Conservation (phyloP, 1,284 basidiomycete genomes). For the Mycosarcoma maydis region DNA sequence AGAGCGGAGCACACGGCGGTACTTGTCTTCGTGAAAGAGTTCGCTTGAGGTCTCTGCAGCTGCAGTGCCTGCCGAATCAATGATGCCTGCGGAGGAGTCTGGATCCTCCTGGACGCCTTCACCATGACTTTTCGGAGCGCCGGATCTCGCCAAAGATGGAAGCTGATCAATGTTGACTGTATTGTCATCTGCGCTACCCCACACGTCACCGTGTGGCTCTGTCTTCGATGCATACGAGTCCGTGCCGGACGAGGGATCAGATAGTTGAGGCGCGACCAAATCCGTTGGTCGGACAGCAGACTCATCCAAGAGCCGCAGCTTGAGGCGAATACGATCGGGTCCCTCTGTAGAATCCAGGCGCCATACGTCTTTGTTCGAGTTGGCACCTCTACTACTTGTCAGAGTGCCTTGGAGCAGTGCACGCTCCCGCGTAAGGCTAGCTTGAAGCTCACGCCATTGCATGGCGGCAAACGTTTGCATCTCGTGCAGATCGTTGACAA, state of each 20-base stretch:
- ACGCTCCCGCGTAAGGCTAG: conserved; percentile 39
- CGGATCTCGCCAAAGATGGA: background rate
- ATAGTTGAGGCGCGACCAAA: conserved; percentile 27
- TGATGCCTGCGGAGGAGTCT: background rate
- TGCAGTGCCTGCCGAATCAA: conserved; percentile 1
- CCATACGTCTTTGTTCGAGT: conserved; percentile 31
- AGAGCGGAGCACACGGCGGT: conserved; percentile 69
- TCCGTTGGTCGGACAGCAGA: conserved; percentile 7
- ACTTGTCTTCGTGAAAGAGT: conserved; percentile 73
- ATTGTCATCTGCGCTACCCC: conserved; percentile 27
- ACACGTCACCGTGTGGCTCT: conserved; percentile 22
- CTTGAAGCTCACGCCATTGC: conserved; percentile 47
- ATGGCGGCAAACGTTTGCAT: conserved; percentile 37
- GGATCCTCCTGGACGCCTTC: background rate
- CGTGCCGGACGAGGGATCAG: conserved; percentile 14
- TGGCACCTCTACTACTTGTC: background rate
- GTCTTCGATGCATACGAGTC: conserved; percentile 4
- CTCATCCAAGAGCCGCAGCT: conserved; percentile 51
- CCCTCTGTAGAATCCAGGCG: conserved; percentile 65
- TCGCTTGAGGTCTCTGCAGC: conserved; percentile 17
- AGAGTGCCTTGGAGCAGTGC: conserved; percentile 24
- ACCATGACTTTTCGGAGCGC: background rate
- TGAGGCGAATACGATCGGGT: conserved; percentile 58
- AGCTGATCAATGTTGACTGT: background rate
- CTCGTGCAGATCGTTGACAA: conserved; percentile 56